These are phyloP conservation scores for Rossbeevera mucosa DNA, from an alignment of 768 basidiomycete genomes.

Conservation along the genomic window DNA sequence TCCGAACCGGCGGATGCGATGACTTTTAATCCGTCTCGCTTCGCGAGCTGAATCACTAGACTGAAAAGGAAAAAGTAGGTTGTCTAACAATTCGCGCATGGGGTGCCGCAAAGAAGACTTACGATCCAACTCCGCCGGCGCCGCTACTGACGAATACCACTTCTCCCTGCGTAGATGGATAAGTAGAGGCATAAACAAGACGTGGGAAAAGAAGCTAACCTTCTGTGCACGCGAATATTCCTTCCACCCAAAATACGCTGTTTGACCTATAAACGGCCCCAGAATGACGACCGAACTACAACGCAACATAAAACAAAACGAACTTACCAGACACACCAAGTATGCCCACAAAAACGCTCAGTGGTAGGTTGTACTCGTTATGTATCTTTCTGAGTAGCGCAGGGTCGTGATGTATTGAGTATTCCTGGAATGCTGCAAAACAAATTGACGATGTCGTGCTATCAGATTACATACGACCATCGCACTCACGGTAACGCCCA, in stretches of 20 bases:
- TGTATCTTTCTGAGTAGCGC: constrained; percentile 10
- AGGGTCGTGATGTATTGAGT: not conserved
- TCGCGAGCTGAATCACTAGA: constrained; percentile 49
- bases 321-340: constrained; percentile 24
- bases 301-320: too few relatives aligned
- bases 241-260: constrained; percentile 14
- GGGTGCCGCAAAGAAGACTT: constrained; percentile 17
- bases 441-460: constrained; percentile 11
- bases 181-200: not conserved
- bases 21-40: constrained; percentile 53
- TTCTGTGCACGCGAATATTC: constrained; percentile 14
- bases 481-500: constrained; percentile 26
- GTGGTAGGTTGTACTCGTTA: constrained; percentile 28
- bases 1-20: constrained; percentile 70
- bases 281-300: constrained; percentile 7
- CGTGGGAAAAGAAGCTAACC: constrained; percentile 14
- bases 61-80: constrained; percentile 16
- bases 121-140: constrained; percentile 56
- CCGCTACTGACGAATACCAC: constrained; percentile 46
- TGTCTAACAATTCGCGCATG: not conserved
- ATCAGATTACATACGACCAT: not conserved
- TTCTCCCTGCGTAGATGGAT: constrained; percentile 36
- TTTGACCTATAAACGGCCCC: constrained; percentile 15
- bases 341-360: constrained; percentile 27
- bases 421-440: constrained; percentile 28